phyloP scores from a whole-genome alignment of 257 asterid genomes.

The Linaria vulgaris region DNA sequence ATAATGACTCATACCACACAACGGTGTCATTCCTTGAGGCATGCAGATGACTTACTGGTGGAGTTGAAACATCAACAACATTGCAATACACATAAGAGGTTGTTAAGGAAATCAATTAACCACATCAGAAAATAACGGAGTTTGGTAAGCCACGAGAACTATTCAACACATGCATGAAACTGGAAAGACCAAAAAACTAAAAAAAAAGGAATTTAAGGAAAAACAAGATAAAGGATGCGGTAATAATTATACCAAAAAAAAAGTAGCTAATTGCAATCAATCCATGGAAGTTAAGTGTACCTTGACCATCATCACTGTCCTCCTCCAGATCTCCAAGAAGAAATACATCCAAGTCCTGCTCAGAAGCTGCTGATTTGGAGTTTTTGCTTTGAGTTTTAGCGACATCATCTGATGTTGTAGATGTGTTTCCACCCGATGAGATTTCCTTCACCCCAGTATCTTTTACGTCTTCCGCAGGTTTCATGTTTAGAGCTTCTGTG shows the following conservation, averaged over 20 bases:
- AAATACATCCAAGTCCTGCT: constrained; percentile 91
- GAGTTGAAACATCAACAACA: not conserved
- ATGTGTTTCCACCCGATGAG: constrained; percentile 46
- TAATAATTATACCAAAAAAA: constrained; percentile 1
- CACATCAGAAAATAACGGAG: not conserved
- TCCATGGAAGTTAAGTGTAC: constrained; percentile 38
- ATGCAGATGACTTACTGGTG: not conserved
- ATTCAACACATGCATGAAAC: constrained; percentile 2
- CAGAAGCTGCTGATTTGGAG: constrained; percentile 52
- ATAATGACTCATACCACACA: not conserved
- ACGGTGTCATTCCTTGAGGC: not conserved
- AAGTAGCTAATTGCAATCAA: constrained; percentile 3
- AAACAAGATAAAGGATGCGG: constrained; percentile 1
- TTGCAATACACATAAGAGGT: not conserved
- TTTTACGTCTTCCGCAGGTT: constrained; percentile 49
- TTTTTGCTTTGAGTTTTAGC: constrained; percentile 46
- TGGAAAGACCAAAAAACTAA: constrained; percentile 15
- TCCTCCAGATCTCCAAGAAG: constrained; percentile 89
- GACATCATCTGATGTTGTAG: constrained; percentile 36
- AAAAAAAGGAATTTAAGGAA: not conserved
- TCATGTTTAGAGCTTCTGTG: constrained; percentile 52
- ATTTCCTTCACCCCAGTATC: constrained; percentile 48
- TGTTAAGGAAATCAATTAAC: not conserved
- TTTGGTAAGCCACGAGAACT: not conserved
- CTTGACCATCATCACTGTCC: constrained; percentile 85